A percentile compares a stretch with the other conserved stretches of the same genome.
These are phyloP conservation scores for Stephanodiscus triporus DNA, from an alignment of 108 stramenopile genomes.

Conservation along the genomic window DNA sequence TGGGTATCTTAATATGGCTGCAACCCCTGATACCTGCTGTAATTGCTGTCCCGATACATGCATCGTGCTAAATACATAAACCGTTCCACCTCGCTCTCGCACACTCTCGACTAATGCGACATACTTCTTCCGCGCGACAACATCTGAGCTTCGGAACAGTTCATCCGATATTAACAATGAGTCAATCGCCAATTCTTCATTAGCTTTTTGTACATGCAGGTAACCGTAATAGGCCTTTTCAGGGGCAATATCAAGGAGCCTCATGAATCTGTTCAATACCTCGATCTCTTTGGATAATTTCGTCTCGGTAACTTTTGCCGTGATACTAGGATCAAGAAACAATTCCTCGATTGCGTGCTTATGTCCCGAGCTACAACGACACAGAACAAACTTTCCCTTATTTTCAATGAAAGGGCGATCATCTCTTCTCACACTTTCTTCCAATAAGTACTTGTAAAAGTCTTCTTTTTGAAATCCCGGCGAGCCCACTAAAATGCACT, in stretches of 20 bases:
- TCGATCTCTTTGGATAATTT: slow-evolving; percentile 92
- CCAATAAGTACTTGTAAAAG: slow-evolving; percentile 85
- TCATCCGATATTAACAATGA: slow-evolving; percentile 92
- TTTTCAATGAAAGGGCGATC: slow-evolving; percentile 87
- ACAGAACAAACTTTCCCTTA: slow-evolving; percentile 92
- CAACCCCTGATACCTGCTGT: slow-evolving; percentile 91
- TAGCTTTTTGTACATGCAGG: slow-evolving; percentile 79
- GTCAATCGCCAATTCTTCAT: slow-evolving; percentile 91
- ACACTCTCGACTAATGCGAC: slow-evolving; percentile 91
- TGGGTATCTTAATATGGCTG: slow-evolving; percentile 93
- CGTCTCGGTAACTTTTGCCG: slow-evolving; percentile 82
- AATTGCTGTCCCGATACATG: slow-evolving; percentile 96
- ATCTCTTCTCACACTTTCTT: slow-evolving; percentile 80
- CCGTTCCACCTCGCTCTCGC: slow-evolving; percentile 83
- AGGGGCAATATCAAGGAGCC: slow-evolving; percentile 87
- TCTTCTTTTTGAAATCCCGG: slow-evolving; percentile 97
- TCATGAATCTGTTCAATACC: slow-evolving; percentile 89
- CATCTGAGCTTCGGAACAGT: slow-evolving; percentile 87
- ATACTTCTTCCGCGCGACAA: slow-evolving; percentile 74
- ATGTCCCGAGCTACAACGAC: slow-evolving; percentile 92
- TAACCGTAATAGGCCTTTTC: slow-evolving; percentile 95
- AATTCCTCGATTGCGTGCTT: slow-evolving; percentile 96
- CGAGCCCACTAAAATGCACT: slow-evolving; percentile 85
- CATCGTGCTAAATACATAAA: slow-evolving; percentile 88
- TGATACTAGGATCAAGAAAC: slow-evolving; percentile 86